Evolutionary conservation across 1,284 basidiomycete species (phyloP), one percentile per base, ranked within the genome.

Genomic region (Taiwanofungus camphoratus): DNA sequence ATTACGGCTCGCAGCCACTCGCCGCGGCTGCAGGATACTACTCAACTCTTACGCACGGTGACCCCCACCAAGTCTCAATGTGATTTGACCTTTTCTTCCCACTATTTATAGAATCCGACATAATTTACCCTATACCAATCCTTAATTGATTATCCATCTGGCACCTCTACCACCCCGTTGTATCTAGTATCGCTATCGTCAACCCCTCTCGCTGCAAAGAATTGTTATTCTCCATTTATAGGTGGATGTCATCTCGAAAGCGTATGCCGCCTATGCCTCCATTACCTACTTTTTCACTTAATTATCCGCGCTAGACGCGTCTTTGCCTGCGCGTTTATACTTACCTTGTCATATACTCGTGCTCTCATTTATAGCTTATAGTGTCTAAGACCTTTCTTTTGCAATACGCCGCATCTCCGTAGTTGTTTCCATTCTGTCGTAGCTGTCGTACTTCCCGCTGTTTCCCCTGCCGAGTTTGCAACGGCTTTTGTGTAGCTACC

Each of bases 301-400:
- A 51, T 49, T 51, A 51, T 48, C 33, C 41, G 48, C 51, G 53
- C 53, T 43, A 50, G 52, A 40, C 53, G 53, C 49, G 43, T 24
- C 39, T 44, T 23, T 21, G 26, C 32, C 18, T 20, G 36, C 21
- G 23, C 27, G 21, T 39, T 27, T 43, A 42, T 46, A 36, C 35
- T 44, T 44, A 35, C 38, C 15, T 15, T 41, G 42, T 26, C 42
- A 16, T 40, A 42, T 40, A 39, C 24, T 39, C 49, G 41, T 42
- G 38, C 19, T 33, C 41, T 39, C 37, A 29, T 41, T 20, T 37
- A 35, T 32, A 44, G 26, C 39, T 26, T 41, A 45, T 49, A 46
- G 26, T 45, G 16, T 23, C 32, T 36, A 39, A 38, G n/a, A 20
- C 22, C 24, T 42, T 18, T 26, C 20, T 39, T 24, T 23, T 36